These are phyloP conservation scores for Colletotrichum falcatum DNA, from an alignment of 2,329 filamentous ascomycete genomes.

Conservation along the genomic window DNA sequence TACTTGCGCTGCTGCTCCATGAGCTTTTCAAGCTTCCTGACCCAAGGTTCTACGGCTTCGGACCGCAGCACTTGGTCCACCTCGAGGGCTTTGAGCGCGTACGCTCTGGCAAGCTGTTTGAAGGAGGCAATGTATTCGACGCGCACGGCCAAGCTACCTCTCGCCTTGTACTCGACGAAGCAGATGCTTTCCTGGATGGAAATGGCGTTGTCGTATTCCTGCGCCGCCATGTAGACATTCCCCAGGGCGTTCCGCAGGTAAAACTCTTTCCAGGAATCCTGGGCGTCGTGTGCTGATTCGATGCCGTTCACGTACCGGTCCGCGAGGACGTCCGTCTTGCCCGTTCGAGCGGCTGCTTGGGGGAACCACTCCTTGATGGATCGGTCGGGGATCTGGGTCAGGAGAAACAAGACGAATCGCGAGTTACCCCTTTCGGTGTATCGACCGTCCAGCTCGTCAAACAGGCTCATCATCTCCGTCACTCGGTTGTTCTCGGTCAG, in stretches of 20 bases:
- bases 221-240: constrained; percentile 50
- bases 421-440: constrained; percentile 43
- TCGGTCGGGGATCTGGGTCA: constrained; percentile 50
- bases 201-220: constrained; percentile 51
- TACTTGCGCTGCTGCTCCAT: constrained; percentile 53
- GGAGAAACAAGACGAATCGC: constrained; percentile 51
- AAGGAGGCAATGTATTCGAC: constrained; percentile 56
- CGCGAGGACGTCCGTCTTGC: constrained; percentile 48
- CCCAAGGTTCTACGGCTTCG: constrained; percentile 48
- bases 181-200: constrained; percentile 52
- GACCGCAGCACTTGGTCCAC: constrained; percentile 39
- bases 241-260: constrained; percentile 55
- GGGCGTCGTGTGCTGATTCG: constrained; percentile 48
- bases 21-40: constrained; percentile 51
- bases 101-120: constrained; percentile 53
- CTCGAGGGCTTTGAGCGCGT: constrained; percentile 43
- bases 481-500: constrained; percentile 53
- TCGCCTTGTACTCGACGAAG: constrained; percentile 52
- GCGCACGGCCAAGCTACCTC: constrained; percentile 54
- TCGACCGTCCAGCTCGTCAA: constrained; percentile 49
- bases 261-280: constrained; percentile 52
- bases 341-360: constrained; percentile 53
- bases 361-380: constrained; percentile 54
- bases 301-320: constrained; percentile 50
- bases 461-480: constrained; percentile 50